phyloP scores from a whole-genome alignment of 805 yeast genomes.

The Ogataea polymorpha region DNA sequence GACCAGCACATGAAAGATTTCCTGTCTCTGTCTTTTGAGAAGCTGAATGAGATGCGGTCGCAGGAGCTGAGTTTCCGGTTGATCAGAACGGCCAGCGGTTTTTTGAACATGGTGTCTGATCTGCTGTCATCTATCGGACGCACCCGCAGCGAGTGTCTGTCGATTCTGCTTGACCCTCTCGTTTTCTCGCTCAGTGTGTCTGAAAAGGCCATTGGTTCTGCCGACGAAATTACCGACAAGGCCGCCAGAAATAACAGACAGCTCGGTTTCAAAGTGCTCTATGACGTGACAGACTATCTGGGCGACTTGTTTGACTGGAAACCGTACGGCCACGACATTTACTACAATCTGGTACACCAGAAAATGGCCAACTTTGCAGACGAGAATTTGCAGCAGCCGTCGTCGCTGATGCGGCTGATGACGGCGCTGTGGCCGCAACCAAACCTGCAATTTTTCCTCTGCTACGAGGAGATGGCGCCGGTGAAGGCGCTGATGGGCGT shows the following conservation, averaged over 20 bases:
- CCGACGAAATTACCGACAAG: constrained; percentile 34
- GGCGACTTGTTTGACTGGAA: constrained; percentile 57
- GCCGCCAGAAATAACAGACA: constrained; percentile 61
- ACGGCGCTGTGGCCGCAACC: constrained; percentile 51
- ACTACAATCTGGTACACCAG: constrained; percentile 53
- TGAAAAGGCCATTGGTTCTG: constrained; percentile 38
- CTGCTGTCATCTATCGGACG: constrained; percentile 58
- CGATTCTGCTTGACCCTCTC: constrained; percentile 53
- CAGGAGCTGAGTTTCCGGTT: constrained; percentile 29
- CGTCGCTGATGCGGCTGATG: constrained; percentile 68
- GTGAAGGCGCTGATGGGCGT: constrained; percentile 53
- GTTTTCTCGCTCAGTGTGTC: constrained; percentile 53
- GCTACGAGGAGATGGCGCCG: constrained; percentile 53
- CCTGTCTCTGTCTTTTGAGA: constrained; percentile 57
- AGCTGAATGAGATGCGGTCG: constrained; percentile 35
- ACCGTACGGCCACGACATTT: constrained; percentile 47
- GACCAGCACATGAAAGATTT: constrained; percentile 55
- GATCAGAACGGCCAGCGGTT: constrained; percentile 60
- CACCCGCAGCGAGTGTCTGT: constrained; percentile 46
- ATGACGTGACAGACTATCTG: constrained; percentile 50
- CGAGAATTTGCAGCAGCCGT: constrained; percentile 81
- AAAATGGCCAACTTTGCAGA: constrained; percentile 64
- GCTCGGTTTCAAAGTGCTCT: constrained; percentile 62
- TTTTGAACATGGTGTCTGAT: constrained; percentile 57
- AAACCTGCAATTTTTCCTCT: constrained; percentile 48